A percentile compares a stretch with the other conserved stretches of the same genome.
Evolutionary conservation across 352 stramenopile species (phyloP).

Genomic region (Phytopythium kandeliae): DNA sequence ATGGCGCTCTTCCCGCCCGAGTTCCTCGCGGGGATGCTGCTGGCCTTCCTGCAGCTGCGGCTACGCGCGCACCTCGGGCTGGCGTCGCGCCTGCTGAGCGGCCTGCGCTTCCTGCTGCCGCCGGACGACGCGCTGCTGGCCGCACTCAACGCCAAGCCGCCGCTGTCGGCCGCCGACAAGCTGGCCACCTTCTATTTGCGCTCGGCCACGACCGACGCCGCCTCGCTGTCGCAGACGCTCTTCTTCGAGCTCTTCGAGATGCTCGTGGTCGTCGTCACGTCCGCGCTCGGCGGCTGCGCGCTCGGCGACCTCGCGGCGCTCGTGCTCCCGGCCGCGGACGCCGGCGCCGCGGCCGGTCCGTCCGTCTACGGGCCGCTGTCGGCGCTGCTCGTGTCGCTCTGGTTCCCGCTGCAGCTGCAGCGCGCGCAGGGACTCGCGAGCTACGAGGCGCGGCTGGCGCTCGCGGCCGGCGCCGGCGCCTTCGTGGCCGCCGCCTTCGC

Average conservation of each 20-base stretch:
- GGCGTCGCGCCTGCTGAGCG: constrained; percentile 47
- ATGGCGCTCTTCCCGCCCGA: constrained; percentile 76
- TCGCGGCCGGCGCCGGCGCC: constrained; percentile 46
- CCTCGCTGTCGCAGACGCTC: constrained; percentile 63
- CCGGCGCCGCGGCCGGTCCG: constrained; percentile 13
- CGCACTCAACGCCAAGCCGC: constrained; percentile 53
- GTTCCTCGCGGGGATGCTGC: constrained; percentile 63
- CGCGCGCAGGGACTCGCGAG: constrained; percentile 51
- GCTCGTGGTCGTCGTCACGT: constrained; percentile 64
- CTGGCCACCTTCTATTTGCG: constrained; percentile 71
- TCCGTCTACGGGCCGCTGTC: constrained; percentile 62
- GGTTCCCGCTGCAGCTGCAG: constrained; percentile 73
- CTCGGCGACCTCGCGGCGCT: constrained; percentile 41
- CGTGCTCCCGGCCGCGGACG: constrained; percentile 17
- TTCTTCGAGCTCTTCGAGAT: constrained; percentile 85
- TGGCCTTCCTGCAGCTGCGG: constrained; percentile 66
- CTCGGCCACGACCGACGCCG: constrained; percentile 54
- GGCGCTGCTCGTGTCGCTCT: constrained; percentile 57
- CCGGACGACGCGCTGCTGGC: constrained; percentile 68
- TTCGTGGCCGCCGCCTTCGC: constrained; percentile 57
- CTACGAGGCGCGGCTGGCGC: constrained; percentile 56
- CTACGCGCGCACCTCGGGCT: constrained; percentile 56
- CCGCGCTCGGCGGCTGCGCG: constrained; percentile 37
- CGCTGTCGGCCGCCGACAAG: constrained; percentile 54
- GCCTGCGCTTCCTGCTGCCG: constrained; percentile 71